phyloP scores from a whole-genome alignment of 441 rosid species.

The Populus hybrid region DNA sequence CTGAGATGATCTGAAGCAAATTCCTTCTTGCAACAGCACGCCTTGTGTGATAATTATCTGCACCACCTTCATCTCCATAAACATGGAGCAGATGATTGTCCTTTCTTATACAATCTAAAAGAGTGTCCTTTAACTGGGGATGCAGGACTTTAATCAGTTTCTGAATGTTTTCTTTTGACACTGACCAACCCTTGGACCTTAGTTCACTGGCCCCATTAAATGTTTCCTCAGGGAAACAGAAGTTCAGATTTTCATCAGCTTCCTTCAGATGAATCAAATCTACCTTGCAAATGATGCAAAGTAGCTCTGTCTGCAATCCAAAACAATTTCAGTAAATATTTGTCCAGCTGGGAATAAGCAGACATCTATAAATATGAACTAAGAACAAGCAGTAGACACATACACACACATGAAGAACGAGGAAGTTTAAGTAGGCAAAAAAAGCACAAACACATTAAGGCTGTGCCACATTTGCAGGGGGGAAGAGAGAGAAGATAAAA shows the following conservation, averaged over 20 bases:
- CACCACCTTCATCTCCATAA: constrained; percentile 41
- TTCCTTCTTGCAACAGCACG: constrained; percentile 37
- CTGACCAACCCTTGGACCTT: constrained; percentile 24
- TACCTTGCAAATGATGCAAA: constrained; percentile 53
- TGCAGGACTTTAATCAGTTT: constrained; percentile 36
- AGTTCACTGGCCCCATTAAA: constrained; percentile 16
- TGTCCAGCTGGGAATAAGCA: background rate
- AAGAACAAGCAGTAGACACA: background rate
- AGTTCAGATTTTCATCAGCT: constrained; percentile 37
- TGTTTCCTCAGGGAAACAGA: constrained; percentile 38
- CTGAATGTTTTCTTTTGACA: constrained; percentile 35
- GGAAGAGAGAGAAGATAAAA: background rate
- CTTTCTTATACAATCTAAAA: constrained; percentile 59
- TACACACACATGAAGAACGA: background rate
- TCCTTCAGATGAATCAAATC: constrained; percentile 50
- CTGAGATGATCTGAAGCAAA: constrained; percentile 36
- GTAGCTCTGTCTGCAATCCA: constrained; percentile 47
- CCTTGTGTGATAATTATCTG: constrained; percentile 28
- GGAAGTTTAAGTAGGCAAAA: background rate
- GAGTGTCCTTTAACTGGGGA: constrained; percentile 41
- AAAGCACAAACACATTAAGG: background rate
- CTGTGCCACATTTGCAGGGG: background rate
- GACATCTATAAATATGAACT: background rate
- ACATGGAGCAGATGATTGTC: constrained; percentile 33
- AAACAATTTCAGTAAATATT: constrained; percentile 11